Percentiles rank a stretch among this genome's conserved stretches.
phyloP scores from a whole-genome alignment of 2,329 filamentous ascomycete genomes.

The Apiospora arundinis region DNA sequence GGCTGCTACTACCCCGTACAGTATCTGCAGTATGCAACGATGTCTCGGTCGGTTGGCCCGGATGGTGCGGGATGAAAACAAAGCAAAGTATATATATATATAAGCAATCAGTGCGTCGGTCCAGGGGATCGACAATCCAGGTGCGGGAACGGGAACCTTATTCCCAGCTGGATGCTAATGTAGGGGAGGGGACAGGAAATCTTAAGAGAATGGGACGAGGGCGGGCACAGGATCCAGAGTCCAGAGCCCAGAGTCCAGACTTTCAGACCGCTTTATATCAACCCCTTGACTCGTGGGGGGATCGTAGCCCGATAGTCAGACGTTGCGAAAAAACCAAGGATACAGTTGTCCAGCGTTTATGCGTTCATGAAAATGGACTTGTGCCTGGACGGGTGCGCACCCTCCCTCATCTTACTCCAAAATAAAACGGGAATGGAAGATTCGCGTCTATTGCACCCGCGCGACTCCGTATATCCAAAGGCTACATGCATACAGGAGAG shows the following conservation, averaged over 20 bases:
- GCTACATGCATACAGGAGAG: constrained; percentile 6
- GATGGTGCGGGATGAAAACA: neutral
- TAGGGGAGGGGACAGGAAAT: neutral
- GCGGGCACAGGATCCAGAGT: neutral
- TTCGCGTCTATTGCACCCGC: no score
- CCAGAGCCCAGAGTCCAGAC: constrained; percentile 6
- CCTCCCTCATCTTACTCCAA: neutral
- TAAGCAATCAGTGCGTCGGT: neutral
- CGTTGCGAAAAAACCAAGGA: constrained; percentile 10
- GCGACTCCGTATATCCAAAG: no score
- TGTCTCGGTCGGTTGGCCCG: constrained; percentile 1
- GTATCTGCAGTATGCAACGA: neutral
- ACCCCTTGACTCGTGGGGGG: constrained; percentile 15
- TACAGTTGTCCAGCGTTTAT: neutral
- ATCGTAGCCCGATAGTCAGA: constrained; percentile 12
- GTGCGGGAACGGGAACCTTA: constrained; percentile 14
- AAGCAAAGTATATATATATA: neutral
- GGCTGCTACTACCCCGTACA: neutral
- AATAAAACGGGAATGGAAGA: neutral
- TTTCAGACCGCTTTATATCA: constrained; percentile 17
- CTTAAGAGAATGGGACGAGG: constrained; percentile 15
- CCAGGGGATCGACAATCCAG: neutral
- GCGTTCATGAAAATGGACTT: neutral
- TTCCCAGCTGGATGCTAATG: neutral
- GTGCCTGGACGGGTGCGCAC: neutral